Base-by-base conservation (phyloP, 2,329 filamentous ascomycete genomes). In the Torrubiella hemipterigena region DNA sequence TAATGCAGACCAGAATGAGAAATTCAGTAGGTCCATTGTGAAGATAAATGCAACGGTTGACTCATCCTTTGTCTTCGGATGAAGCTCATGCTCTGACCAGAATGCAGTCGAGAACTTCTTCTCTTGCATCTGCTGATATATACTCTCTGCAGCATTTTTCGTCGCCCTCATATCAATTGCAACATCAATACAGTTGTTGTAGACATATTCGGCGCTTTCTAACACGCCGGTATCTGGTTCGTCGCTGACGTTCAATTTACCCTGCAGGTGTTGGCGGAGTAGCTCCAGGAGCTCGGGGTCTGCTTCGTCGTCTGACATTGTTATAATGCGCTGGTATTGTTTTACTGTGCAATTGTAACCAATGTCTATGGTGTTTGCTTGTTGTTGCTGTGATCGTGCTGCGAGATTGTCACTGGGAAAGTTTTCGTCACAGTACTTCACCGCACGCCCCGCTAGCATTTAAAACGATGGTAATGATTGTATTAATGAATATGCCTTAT, bases 1-100 rank as follows among this genome's bases (percentile, higher is more conserved):
- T 27, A 58, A 50, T 31, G 83, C 78, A 11, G 84, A 93, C 91
- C 91, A 98, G 54, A 98, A 98, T 15, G 80, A 93, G 51, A 96
- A 98, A 52, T 98, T 98, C 30, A 98, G 62, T 17, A 98, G 56
- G 52, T 98, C 91, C 85, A 98, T 93, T 14, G 83, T 85, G 52
- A 98, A 96, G 46, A 98, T 89, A 51, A 98, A 96, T 40, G 83
- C 79, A 15, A 93, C 74, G 0, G 85, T 87, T 30, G 58, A 68
- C 47, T 84, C 81, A 49, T 93, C 78, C 48, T 85, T 85, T 25
- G 71, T 47, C 52, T 87, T 81, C 2, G 91, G 91, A 47, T 98
- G 91, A 23, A 98, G 64, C 50, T 91, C 82, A 54, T 96, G 86
- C 46, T 81, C 70, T 11, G 82, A 74, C 91, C 91, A 98, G 7